Percentiles rank a stretch among this genome's conserved stretches.
Conservation (phyloP, 805 yeast species). For the Schizosaccharomyces lindneri region DNA sequence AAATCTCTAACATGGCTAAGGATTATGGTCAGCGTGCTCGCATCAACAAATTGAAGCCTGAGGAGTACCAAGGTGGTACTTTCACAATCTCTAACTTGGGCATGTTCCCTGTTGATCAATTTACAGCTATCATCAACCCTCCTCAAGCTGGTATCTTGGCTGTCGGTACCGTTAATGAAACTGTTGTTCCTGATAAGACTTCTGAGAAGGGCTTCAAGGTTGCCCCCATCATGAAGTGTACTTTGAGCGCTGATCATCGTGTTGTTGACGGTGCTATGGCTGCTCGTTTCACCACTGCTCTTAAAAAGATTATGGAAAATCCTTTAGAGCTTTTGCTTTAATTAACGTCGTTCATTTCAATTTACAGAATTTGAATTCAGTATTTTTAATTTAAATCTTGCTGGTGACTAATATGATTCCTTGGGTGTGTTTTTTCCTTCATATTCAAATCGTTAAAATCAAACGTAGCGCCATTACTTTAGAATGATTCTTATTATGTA, state of each 20-base stretch:
- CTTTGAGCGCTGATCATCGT: slow-evolving; percentile 97
- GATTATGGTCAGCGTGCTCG: slow-evolving; percentile 92
- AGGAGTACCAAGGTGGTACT: slow-evolving; percentile 98
- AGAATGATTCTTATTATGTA: too few species aligned
- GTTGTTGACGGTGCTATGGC: slow-evolving; percentile 93
- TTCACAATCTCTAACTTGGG: slow-evolving; percentile 96
- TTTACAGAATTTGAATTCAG: too few species aligned
- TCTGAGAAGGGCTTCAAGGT: slow-evolving; percentile 79
- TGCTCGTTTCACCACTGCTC: slow-evolving; percentile 85
- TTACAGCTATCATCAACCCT: slow-evolving; percentile 94
- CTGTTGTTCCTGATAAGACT: slow-evolving; percentile 76
- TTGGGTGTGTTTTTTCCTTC: too few species aligned
- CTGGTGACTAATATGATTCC: too few species aligned
- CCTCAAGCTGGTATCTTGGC: slow-evolving; percentile 92
- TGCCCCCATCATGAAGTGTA: slow-evolving; percentile 71
- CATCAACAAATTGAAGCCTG: slow-evolving; percentile 75
- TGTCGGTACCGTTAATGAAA: slow-evolving; percentile 75
- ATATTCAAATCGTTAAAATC: too few species aligned
- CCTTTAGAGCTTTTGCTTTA: slow-evolving; percentile 59
- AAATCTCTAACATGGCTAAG: slow-evolving; percentile 64
- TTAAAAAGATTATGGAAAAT: slow-evolving; percentile 78
- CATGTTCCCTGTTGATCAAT: slow-evolving; percentile 87
- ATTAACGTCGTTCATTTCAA: too few species aligned
- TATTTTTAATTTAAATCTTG: too few species aligned
- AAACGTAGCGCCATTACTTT: too few species aligned